Conservation (phyloP, 2,329 filamentous ascomycete species). For the Phaeosphaeriaceae sp. region DNA sequence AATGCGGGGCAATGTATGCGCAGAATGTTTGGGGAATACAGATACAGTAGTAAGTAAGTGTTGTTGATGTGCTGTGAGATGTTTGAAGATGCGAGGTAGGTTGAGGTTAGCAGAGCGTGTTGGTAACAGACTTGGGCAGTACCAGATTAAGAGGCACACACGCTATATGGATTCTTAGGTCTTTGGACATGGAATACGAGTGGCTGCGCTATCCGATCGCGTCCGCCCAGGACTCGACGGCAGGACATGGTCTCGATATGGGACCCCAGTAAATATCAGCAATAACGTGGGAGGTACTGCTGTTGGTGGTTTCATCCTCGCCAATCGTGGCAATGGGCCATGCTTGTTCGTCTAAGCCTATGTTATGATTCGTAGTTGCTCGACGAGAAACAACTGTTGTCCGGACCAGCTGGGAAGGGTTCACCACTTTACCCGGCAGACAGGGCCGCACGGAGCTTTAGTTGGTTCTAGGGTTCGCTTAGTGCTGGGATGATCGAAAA, state of each 20-base stretch:
- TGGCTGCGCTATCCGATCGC: slow-evolving; percentile 19
- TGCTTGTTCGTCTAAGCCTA: slow-evolving; percentile 6
- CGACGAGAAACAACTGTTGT: slow-evolving; percentile 12
- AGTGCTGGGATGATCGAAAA: slow-evolving; percentile 14
- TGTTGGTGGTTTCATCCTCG: slow-evolving; percentile 24
- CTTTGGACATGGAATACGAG: slow-evolving; percentile 8
- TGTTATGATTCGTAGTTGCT: slow-evolving; percentile 26
- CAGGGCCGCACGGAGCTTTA: slow-evolving; percentile 35
- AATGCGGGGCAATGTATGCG: background rate
- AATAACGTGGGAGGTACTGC: slow-evolving; percentile 20
- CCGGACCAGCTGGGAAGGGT: slow-evolving; percentile 19
- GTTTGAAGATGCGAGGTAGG: background rate
- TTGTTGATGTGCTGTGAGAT: background rate
- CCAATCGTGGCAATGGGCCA: slow-evolving; percentile 28
- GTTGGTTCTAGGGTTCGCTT: slow-evolving; percentile 25
- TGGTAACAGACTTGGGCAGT: slow-evolving; percentile 13
- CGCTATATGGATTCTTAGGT: slow-evolving; percentile 14
- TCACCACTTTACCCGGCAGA: slow-evolving; percentile 38
- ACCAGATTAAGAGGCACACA: slow-evolving; percentile 16
- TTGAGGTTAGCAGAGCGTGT: background rate
- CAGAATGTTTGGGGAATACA: slow-evolving; percentile 1
- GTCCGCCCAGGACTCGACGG: slow-evolving; percentile 14
- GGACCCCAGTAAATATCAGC: slow-evolving; percentile 15
- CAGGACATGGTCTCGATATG: slow-evolving; percentile 9
- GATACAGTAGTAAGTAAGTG: background rate